Conservation (phyloP, 2,329 filamentous ascomycete genomes). For the Spiromastix sp. region DNA sequence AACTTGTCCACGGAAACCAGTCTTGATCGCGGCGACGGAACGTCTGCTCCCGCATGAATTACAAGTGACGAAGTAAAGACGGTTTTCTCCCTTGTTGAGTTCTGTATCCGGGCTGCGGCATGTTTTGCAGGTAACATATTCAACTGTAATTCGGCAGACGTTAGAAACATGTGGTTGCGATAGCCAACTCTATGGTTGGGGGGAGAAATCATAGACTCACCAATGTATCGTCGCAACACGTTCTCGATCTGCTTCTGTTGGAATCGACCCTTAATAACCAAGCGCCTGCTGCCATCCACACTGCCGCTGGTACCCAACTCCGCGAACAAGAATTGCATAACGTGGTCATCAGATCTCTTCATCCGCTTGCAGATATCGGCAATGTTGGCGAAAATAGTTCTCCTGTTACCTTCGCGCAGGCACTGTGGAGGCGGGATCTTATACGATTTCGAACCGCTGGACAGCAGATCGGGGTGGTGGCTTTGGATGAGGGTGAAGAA, state of each 20-base stretch:
- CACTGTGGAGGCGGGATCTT: conserved; percentile 99
- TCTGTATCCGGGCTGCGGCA: conserved; percentile 92
- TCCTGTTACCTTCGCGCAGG: conserved; percentile 99
- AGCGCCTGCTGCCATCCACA: conserved; percentile 79
- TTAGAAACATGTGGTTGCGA: conserved; percentile 2
- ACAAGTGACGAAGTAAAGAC: conserved; percentile 97
- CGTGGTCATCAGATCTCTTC: conserved; percentile 97
- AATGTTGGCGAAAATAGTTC: conserved; percentile 99
- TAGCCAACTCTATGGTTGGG: neutral
- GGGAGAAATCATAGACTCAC: conserved; percentile 42
- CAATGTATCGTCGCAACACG: conserved; percentile 88
- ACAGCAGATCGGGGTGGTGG: conserved; percentile 92
- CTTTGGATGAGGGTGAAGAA: conserved; percentile 93
- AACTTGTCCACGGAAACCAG: conserved; percentile 98
- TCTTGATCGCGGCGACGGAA: conserved; percentile 96
- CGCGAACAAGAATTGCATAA: conserved; percentile 93
- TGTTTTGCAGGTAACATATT: conserved; percentile 99
- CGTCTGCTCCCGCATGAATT: conserved; percentile 76
- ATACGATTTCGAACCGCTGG: conserved; percentile 84
- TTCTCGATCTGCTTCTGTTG: conserved; percentile 99
- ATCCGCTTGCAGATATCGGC: conserved; percentile 98
- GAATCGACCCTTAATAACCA: conserved; percentile 99
- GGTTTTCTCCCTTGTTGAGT: conserved; percentile 97
- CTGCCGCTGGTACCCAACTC: conserved; percentile 96
- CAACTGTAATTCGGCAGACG: too few species aligned